Evolutionary conservation across 345 rosid species (phyloP).

Genomic region (Jatropha curcas): DNA sequence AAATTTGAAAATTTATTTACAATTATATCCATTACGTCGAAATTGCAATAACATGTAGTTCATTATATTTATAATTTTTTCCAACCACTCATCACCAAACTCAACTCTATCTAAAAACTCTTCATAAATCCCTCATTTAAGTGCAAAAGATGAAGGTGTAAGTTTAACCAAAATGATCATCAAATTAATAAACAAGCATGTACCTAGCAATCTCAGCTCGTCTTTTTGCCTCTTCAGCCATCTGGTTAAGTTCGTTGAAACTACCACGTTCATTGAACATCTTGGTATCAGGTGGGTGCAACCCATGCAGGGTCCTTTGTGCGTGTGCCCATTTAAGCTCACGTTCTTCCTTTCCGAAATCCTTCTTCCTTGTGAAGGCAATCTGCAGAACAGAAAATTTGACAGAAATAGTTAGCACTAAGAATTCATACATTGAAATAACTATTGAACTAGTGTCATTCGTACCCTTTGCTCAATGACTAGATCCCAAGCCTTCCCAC

Average conservation of each 20-base stretch:
- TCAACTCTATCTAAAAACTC: no score
- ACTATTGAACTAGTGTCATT: neutral
- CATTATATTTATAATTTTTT: no score
- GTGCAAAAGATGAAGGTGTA: no score
- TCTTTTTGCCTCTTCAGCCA: conserved; percentile 61
- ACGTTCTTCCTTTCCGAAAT: conserved; percentile 51
- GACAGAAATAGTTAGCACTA: conserved; percentile 11
- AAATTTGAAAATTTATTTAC: no score
- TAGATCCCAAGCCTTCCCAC: conserved; percentile 65
- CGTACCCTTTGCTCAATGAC: conserved; percentile 62
- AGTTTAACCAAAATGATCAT: no score
- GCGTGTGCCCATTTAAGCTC: conserved; percentile 65
- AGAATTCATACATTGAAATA: neutral
- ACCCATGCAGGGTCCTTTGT: conserved; percentile 56
- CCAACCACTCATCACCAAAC: no score
- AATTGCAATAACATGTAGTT: no score
- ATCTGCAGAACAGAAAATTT: conserved; percentile 29
- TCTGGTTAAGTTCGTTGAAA: conserved; percentile 42
- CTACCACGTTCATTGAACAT: conserved; percentile 45
- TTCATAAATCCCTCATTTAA: no score
- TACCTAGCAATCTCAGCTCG: conserved; percentile 58
- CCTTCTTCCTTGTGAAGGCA: conserved; percentile 56
- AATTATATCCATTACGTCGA: no score
- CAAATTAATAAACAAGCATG: neutral
- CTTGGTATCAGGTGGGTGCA: conserved; percentile 48